These are phyloP conservation scores for Agrostemma githago DNA, from an alignment of 148 eudicot species.

Conservation along the genomic window DNA sequence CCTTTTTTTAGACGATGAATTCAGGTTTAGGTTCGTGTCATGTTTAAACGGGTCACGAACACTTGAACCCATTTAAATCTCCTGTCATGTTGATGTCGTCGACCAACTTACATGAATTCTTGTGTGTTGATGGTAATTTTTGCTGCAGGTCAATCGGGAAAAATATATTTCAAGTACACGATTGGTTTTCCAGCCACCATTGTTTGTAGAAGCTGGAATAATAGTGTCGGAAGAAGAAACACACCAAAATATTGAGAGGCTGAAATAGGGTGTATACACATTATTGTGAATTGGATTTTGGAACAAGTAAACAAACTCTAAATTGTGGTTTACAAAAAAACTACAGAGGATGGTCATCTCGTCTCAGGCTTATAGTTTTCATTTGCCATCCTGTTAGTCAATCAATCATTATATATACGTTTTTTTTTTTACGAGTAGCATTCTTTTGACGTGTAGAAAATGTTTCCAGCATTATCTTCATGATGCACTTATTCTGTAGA, in stretches of 20 bases:
- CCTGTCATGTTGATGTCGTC: no score
- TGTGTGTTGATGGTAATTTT: background rate
- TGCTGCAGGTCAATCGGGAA: constrained; percentile 8
- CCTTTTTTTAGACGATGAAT: background rate
- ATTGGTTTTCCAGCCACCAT: constrained; percentile 5
- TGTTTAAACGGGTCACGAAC: no score
- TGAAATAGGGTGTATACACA: constrained; percentile 23
- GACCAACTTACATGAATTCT: no score
- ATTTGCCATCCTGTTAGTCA: constrained; percentile 9
- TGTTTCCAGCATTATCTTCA: background rate
- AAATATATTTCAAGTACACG: background rate
- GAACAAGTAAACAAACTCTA: background rate
- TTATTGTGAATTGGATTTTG: constrained; percentile 24
- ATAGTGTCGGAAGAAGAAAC: constrained; percentile 10
- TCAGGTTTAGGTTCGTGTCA: no score
- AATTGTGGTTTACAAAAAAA: background rate
- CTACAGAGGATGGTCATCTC: constrained; percentile 12
- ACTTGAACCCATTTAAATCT: no score
- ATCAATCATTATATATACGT: background rate
- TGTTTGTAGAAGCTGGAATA: constrained; percentile 22
- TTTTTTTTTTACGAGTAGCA: constrained; percentile 19
- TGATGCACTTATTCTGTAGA: constrained; percentile 15
- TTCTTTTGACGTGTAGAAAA: constrained; percentile 22
- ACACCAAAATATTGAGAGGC: constrained; percentile 2
- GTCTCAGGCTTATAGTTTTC: constrained; percentile 22